These are phyloP conservation scores for Kodamaea anthophila DNA, from an alignment of 1,139 yeast genomes.

Conservation along the genomic window DNA sequence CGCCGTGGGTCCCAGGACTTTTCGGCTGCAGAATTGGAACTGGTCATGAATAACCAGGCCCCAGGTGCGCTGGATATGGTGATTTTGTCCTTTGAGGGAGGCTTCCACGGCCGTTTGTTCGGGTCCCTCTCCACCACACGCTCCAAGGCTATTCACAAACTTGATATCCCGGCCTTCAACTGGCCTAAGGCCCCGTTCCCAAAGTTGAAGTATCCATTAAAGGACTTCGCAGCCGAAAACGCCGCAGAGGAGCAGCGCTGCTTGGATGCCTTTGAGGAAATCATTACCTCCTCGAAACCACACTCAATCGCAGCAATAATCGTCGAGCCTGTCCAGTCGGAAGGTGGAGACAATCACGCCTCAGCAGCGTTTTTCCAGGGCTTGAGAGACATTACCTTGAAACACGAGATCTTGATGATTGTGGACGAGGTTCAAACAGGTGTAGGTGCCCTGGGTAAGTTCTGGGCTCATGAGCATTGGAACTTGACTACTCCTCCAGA, in stretches of 20 bases:
- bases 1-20: slow-evolving; percentile 52
- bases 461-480: slow-evolving; percentile 74
- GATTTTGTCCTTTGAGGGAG: slow-evolving; percentile 61
- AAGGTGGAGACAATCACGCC: slow-evolving; percentile 73
- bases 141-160: slow-evolving; percentile 68
- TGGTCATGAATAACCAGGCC: slow-evolving; percentile 59
- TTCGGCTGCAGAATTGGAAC: slow-evolving; percentile 47
- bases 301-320: slow-evolving; percentile 57
- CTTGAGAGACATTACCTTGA: slow-evolving; percentile 54
- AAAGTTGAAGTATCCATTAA: slow-evolving; percentile 56
- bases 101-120: slow-evolving; percentile 71
- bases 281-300: slow-evolving; percentile 45
- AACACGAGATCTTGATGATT: slow-evolving; percentile 55
- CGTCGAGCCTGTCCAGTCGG: slow-evolving; percentile 70
- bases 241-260: slow-evolving; percentile 57
- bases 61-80: slow-evolving; percentile 70
- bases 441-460: slow-evolving; percentile 64
- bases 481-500: slow-evolving; percentile 60
- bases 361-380: slow-evolving; percentile 57
- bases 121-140: slow-evolving; percentile 70
- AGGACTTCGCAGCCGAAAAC: slow-evolving; percentile 46
- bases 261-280: slow-evolving; percentile 48
- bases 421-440: slow-evolving; percentile 76
- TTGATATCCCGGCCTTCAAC: slow-evolving; percentile 69
- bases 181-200: slow-evolving; percentile 82